Evolutionary conservation across 768 basidiomycete species (phyloP).

Genomic region (Tricholoma matsutake): DNA sequence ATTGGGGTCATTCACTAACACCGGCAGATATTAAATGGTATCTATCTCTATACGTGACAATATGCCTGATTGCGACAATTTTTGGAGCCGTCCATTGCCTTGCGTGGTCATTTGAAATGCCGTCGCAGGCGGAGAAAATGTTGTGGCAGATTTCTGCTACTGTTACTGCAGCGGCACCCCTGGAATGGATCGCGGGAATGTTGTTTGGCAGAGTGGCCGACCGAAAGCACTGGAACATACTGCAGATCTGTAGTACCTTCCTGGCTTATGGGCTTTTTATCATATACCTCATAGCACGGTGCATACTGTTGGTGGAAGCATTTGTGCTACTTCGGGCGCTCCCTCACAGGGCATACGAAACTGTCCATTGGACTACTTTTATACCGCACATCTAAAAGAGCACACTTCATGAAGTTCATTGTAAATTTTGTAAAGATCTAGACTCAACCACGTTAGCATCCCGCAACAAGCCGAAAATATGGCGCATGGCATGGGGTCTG

Average conservation of each 20-base stretch:
- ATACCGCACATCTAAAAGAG: neutral
- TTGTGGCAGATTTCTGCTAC: neutral
- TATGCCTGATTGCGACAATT: neutral
- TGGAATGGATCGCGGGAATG: neutral
- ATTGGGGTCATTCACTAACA: no score
- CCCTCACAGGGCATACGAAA: neutral
- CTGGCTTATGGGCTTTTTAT: neutral
- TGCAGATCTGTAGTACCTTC: neutral
- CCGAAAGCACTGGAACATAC: no score
- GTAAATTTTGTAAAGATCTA: no score
- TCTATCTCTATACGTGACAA: no score
- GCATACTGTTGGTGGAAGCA: neutral
- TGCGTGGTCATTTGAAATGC: neutral
- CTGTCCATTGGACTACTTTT: neutral
- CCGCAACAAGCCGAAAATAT: no score
- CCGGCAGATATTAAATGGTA: no score
- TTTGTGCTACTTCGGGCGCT: neutral
- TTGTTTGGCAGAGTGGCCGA: no score
- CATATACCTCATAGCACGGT: neutral
- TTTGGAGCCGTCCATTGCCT: conserved; percentile 1
- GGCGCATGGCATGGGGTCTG: no score
- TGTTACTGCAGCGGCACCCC: neutral
- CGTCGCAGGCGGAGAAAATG: neutral
- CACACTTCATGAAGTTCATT: no score
- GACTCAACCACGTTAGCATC: no score